Conservation (phyloP, 2,329 filamentous ascomycete genomes). For the Waltergamsia citrina region DNA sequence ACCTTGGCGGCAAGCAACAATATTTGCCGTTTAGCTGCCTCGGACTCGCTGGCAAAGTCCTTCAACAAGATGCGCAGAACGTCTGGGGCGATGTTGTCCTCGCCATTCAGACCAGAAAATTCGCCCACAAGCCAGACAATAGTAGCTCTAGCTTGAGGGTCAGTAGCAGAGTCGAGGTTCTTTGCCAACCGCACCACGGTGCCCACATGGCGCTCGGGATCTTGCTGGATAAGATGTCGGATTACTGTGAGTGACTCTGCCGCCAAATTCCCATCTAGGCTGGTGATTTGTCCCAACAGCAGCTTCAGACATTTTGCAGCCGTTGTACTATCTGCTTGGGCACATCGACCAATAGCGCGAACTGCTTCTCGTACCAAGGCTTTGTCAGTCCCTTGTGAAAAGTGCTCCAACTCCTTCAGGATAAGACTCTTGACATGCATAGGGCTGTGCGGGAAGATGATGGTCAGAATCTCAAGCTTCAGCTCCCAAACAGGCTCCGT, state of each 20-base stretch:
- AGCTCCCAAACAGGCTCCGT: constrained; percentile 76
- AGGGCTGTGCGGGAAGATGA: constrained; percentile 80
- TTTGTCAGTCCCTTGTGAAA: constrained; percentile 65
- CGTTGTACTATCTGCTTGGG: constrained; percentile 63
- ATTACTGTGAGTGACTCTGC: constrained; percentile 93
- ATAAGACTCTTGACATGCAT: constrained; percentile 74
- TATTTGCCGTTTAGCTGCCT: constrained; percentile 84
- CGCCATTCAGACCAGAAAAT: constrained; percentile 69
- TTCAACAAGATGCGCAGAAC: constrained; percentile 82
- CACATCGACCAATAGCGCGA: constrained; percentile 85
- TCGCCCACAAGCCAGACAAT: constrained; percentile 98
- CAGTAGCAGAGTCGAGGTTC: constrained; percentile 80
- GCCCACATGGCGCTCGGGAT: constrained; percentile 68
- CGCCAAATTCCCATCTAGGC: constrained; percentile 76
- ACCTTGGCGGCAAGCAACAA: constrained; percentile 92
- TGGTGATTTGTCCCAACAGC: constrained; percentile 79
- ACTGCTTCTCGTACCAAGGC: constrained; percentile 81
- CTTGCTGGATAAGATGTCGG: constrained; percentile 87
- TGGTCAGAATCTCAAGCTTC: constrained; percentile 82
- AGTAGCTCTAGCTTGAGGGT: constrained; percentile 80
- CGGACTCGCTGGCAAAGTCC: constrained; percentile 74
- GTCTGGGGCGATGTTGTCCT: constrained; percentile 87
- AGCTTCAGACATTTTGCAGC: constrained; percentile 74
- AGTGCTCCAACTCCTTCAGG: constrained; percentile 88
- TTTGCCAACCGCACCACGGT: constrained; percentile 86